These are phyloP conservation scores for Tetradesmus lagerheimii DNA, from an alignment of 139 green algal genomes.

Conservation along the genomic window DNA sequence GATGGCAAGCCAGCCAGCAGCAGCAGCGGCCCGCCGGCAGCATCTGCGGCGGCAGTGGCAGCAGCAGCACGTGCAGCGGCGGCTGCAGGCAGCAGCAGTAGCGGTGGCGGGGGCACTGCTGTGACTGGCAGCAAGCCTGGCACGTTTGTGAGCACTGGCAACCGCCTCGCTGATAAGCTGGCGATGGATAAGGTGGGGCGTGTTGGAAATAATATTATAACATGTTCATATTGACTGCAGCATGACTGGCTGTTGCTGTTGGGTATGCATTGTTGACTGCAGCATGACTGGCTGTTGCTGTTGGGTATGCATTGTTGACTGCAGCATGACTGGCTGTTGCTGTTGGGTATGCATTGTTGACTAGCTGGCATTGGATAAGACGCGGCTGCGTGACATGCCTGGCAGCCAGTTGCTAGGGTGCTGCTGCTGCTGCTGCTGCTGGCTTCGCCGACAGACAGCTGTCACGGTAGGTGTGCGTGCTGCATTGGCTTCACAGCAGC, in stretches of 20 bases:
- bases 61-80: slow-evolving; percentile 15
- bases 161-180: slow-evolving; percentile 78
- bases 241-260: too few species aligned
- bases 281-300: too few species aligned
- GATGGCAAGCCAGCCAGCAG: slow-evolving; percentile 81
- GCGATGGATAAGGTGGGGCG: slow-evolving; percentile 46
- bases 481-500: too few species aligned
- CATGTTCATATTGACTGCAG: too few species aligned
- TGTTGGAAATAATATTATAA: too few species aligned
- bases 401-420: neutral
- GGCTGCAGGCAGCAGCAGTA: neutral
- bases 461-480: too few species aligned
- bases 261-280: too few species aligned
- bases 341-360: slow-evolving; percentile 75
- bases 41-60: neutral
- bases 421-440: neutral
- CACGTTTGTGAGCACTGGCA: slow-evolving; percentile 78
- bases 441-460: too few species aligned
- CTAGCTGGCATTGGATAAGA: slow-evolving; percentile 62
- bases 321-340: too few species aligned
- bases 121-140: slow-evolving; percentile 61
- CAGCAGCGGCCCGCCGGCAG: neutral
- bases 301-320: too few species aligned
- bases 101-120: neutral
- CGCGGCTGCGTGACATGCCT: neutral